Evolutionary conservation across 148 eudicot species (phyloP).

Genomic region (Arctostaphylos glauca): DNA sequence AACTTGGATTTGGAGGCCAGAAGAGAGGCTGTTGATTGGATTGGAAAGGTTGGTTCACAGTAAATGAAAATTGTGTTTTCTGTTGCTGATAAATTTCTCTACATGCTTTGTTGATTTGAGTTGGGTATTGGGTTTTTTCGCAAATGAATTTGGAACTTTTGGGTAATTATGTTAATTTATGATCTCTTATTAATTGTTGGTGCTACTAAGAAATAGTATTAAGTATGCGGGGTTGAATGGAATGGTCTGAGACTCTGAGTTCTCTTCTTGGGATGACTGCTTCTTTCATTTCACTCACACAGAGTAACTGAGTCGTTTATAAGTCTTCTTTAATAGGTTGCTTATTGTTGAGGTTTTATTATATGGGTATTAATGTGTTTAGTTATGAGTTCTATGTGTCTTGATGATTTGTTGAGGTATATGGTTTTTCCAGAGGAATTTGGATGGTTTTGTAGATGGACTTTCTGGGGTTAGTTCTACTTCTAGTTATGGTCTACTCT

Average conservation of each 20-base stretch:
- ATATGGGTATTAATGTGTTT: not conserved
- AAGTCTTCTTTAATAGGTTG: not conserved
- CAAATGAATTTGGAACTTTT: not conserved
- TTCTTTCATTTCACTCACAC: conserved; percentile 19
- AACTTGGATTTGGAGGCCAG: conserved; percentile 61
- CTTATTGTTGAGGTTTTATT: not conserved
- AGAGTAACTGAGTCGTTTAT: not conserved
- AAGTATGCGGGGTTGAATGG: not conserved
- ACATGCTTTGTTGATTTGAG: not conserved
- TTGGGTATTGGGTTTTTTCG: not conserved
- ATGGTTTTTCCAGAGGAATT: not conserved
- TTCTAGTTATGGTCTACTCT: not conserved
- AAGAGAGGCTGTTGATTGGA: conserved; percentile 63
- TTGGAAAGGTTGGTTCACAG: conserved; percentile 54
- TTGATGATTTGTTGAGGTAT: not conserved
- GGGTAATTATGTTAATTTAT: not conserved
- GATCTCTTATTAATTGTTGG: not conserved
- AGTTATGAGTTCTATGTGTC: not conserved
- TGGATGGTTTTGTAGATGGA: not conserved
- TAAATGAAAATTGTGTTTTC: not conserved
- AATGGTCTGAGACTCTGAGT: conserved; percentile 9
- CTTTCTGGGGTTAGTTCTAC: not conserved
- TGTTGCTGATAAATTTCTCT: not conserved
- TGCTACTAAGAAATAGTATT: not conserved
- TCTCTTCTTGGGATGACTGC: not conserved